phyloP scores from a whole-genome alignment of 2,329 filamentous ascomycete genomes.

The Xylaria polymorpha region DNA sequence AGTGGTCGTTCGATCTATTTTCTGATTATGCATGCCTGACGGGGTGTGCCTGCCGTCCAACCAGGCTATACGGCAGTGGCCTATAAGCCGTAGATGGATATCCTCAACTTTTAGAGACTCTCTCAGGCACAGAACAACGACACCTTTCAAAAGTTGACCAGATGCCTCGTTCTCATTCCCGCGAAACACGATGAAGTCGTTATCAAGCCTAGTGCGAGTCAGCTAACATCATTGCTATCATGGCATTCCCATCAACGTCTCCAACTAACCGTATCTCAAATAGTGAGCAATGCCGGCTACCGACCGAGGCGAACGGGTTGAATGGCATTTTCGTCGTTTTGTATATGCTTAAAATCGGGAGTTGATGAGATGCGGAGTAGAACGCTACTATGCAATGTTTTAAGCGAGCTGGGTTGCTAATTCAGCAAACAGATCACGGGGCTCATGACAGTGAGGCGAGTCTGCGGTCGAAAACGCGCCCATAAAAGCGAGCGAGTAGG shows the following conservation, averaged over 20 bases:
- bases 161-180: slow-evolving; percentile 80
- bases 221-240: slow-evolving; percentile 7
- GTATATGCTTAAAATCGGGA: not conserved
- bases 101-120: slow-evolving; percentile 77
- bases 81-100: slow-evolving; percentile 76
- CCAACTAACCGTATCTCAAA: slow-evolving; percentile 68
- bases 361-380: slow-evolving; percentile 30
- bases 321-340: slow-evolving; percentile 61
- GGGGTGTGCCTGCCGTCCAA: slow-evolving; percentile 59
- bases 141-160: slow-evolving; percentile 79
- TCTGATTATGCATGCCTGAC: slow-evolving; percentile 68
- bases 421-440: slow-evolving; percentile 21
- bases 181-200: slow-evolving; percentile 82
- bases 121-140: slow-evolving; percentile 77
- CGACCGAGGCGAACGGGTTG: slow-evolving; percentile 66
- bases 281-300: slow-evolving; percentile 63
- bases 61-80: slow-evolving; percentile 76
- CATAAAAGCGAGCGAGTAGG: slow-evolving; percentile 4
- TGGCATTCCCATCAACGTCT: not conserved
- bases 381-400: slow-evolving; percentile 24
- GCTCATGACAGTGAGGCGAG: slow-evolving; percentile 27
- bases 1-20: slow-evolving; percentile 66
- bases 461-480: slow-evolving; percentile 23
- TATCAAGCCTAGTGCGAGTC: slow-evolving; percentile 69
- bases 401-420: slow-evolving; percentile 5